These are phyloP conservation scores for Cercospora citrullina DNA, from an alignment of 2,329 filamentous ascomycete species.

Conservation along the genomic window DNA sequence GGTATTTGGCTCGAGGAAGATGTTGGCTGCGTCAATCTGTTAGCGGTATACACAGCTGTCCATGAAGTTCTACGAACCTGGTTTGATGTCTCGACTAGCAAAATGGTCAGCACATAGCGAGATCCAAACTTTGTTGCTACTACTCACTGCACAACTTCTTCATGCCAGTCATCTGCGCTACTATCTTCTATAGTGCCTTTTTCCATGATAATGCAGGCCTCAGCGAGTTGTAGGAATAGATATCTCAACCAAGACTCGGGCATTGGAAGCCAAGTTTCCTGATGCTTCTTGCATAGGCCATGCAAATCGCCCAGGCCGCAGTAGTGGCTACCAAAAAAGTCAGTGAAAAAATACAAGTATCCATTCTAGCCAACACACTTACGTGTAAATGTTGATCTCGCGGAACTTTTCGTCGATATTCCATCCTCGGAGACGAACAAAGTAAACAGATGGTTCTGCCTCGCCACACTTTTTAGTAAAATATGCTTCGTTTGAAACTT, in stretches of 20 bases:
- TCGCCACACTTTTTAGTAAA: background rate
- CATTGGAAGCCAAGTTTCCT: background rate
- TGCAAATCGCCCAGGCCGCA: constrained; percentile 3
- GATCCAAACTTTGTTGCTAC: background rate
- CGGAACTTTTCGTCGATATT: background rate
- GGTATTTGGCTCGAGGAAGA: background rate
- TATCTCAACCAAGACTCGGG: background rate
- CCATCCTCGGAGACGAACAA: background rate
- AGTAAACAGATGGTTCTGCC: background rate
- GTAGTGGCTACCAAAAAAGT: background rate
- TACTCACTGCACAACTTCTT: constrained; percentile 2
- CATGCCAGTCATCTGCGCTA: background rate
- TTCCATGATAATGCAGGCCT: background rate
- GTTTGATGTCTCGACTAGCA: constrained; percentile 5
- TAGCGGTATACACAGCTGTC: background rate
- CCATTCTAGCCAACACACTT: background rate
- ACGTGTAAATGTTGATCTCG: background rate
- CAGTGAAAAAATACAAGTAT: background rate
- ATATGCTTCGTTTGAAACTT: background rate
- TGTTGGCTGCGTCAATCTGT: background rate
- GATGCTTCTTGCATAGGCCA: background rate
- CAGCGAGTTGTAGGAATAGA: background rate
- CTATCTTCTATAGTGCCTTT: background rate
- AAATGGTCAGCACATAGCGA: background rate
- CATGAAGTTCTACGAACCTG: background rate